phyloP scores from a whole-genome alignment of 176 grass and related monocot species.

The Carex littledalei region DNA sequence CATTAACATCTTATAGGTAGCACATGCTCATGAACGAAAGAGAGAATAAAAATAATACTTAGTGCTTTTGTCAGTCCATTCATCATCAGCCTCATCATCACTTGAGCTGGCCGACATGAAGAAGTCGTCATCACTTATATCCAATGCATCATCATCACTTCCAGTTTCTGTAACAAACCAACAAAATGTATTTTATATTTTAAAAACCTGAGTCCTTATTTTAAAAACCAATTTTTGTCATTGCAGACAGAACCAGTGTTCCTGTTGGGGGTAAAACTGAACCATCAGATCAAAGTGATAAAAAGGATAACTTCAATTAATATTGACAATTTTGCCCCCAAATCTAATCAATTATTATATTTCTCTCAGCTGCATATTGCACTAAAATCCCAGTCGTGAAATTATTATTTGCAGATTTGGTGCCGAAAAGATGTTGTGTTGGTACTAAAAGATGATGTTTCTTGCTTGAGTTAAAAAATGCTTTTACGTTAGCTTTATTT shows the following conservation, averaged over 20 bases:
- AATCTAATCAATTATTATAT: not conserved
- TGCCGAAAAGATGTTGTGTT: not conserved
- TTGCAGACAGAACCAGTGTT: slow-evolving; percentile 1
- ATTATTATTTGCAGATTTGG: not conserved
- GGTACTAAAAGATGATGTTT: not conserved
- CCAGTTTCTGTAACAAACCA: slow-evolving; percentile 64
- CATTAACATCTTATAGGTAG: not conserved
- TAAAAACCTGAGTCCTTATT: not conserved
- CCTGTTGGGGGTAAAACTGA: not conserved
- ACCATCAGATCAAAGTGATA: not conserved
- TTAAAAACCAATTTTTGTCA: not conserved
- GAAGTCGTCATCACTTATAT: slow-evolving; percentile 92
- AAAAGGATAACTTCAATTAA: not conserved
- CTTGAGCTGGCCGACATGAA: slow-evolving; percentile 97
- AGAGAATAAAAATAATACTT: slow-evolving; percentile 48
- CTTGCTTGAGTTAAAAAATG: not conserved
- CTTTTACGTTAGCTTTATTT: not conserved
- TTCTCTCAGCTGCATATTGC: not conserved
- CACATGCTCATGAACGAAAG: not conserved
- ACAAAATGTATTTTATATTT: slow-evolving; percentile 20
- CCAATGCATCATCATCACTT: slow-evolving; percentile 87
- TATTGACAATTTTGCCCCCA: not conserved
- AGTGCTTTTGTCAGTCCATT: slow-evolving; percentile 90
- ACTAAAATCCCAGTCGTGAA: not conserved
- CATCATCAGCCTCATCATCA: slow-evolving; percentile 98